Evolutionary conservation across 768 basidiomycete species (phyloP).

Genomic region (Lactarius quietus): DNA sequence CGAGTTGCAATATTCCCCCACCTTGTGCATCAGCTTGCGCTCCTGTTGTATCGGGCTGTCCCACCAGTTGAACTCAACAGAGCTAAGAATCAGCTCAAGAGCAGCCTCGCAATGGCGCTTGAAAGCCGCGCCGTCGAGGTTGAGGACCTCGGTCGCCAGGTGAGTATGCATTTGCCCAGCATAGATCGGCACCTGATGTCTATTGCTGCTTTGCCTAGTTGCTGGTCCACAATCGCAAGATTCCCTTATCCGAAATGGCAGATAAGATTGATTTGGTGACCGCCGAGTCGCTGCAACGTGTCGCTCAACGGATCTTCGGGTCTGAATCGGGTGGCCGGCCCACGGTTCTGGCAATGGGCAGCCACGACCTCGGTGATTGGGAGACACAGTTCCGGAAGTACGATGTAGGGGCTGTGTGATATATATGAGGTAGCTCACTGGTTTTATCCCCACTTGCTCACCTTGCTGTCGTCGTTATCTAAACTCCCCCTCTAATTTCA

Average conservation of each 20-base stretch:
- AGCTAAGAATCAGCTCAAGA: slow-evolving; percentile 95
- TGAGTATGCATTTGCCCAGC: slow-evolving; percentile 30
- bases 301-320: slow-evolving; percentile 76
- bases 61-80: slow-evolving; percentile 69
- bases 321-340: slow-evolving; percentile 58
- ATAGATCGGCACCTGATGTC: not conserved
- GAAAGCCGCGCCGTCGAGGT: slow-evolving; percentile 84
- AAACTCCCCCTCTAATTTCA: slow-evolving; percentile 1
- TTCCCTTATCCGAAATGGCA: slow-evolving; percentile 89
- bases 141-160: slow-evolving; percentile 90
- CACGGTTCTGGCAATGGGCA: slow-evolving; percentile 82
- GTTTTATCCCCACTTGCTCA: not conserved
- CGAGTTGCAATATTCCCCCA: slow-evolving; percentile 67
- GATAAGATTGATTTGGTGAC: slow-evolving; percentile 77
- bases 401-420: slow-evolving; percentile 45
- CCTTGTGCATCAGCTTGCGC: slow-evolving; percentile 82
- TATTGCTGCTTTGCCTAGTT: slow-evolving; percentile 42
- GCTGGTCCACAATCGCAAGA: slow-evolving; percentile 80
- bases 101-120: slow-evolving; percentile 89
- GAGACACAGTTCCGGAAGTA: slow-evolving; percentile 62
- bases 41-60: slow-evolving; percentile 68
- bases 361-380: slow-evolving; percentile 72
- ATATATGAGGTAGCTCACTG: not conserved
- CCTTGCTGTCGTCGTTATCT: not conserved
- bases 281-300: slow-evolving; percentile 63